phyloP scores from a whole-genome alignment of 1,284 basidiomycete species.

The Trametes hirsuta region DNA sequence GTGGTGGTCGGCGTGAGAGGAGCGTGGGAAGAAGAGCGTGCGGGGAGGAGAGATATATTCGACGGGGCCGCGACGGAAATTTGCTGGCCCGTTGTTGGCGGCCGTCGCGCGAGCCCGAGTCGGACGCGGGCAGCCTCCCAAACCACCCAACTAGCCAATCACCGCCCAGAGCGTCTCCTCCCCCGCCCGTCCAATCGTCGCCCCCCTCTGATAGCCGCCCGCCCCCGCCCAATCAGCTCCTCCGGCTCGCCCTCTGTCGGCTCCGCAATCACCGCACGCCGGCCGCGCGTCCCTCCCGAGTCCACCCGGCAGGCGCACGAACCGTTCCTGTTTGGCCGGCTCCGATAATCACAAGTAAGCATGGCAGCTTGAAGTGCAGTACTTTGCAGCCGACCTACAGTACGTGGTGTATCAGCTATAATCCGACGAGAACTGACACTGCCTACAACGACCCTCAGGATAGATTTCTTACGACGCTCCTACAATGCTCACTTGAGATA shows the following conservation, averaged over 20 bases:
- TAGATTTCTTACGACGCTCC: too few relatives aligned
- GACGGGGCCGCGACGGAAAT: neutral
- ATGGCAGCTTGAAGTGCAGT: too few relatives aligned
- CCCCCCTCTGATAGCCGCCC: neutral
- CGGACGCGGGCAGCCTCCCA: constrained; percentile 1
- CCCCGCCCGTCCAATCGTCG: constrained; percentile 6
- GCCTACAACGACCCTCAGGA: too few relatives aligned
- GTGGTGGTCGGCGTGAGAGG: constrained; percentile 17
- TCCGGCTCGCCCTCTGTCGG: neutral
- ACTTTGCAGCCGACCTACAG: too few relatives aligned
- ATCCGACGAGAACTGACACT: too few relatives aligned
- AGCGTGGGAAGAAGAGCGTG: constrained; percentile 20
- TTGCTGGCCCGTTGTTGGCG: neutral
- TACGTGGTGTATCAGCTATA: too few relatives aligned
- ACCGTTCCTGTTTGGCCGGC: too few relatives aligned
- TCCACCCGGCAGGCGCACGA: neutral
- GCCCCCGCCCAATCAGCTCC: neutral
- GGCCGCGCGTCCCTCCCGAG: neutral
- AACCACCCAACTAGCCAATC: constrained; percentile 20
- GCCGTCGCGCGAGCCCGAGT: neutral
- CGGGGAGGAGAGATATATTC: neutral
- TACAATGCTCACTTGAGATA: too few relatives aligned
- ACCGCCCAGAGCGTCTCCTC: constrained; percentile 19
- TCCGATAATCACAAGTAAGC: too few relatives aligned
- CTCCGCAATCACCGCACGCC: neutral